Percentiles rank a stretch among this genome's conserved stretches.
These are phyloP conservation scores for Pythium insidiosum DNA, from an alignment of 352 stramenopile genomes.

Conservation along the genomic window DNA sequence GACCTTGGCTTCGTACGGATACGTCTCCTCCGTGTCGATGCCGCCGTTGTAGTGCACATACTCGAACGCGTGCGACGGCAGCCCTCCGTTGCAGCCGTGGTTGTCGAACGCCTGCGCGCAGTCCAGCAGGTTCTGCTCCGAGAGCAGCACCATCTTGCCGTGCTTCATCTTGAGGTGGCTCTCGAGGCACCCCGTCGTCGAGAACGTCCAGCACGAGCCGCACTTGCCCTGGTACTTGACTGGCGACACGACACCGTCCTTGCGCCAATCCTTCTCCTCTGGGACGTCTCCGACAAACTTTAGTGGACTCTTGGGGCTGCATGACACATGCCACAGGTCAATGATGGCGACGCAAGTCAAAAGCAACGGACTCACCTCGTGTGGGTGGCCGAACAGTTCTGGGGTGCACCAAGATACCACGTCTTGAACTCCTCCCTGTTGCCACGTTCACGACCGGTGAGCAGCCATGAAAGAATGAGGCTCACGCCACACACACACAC, in stretches of 20 bases:
- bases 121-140: conserved; percentile 97
- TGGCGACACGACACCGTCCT: conserved; percentile 89
- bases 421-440: conserved; percentile 62
- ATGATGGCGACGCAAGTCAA: neutral
- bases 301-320: too few species aligned
- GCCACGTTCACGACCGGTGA: too few species aligned
- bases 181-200: conserved; percentile 96
- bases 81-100: conserved; percentile 94
- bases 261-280: conserved; percentile 91
- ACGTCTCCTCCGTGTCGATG: conserved; percentile 74
- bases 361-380: conserved; percentile 7
- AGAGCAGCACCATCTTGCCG: conserved; percentile 88
- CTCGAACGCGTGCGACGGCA: conserved; percentile 96
- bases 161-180: conserved; percentile 94
- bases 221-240: conserved; percentile 99
- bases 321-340: neutral
- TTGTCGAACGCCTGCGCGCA: conserved; percentile 92
- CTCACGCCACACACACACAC: too few species aligned
- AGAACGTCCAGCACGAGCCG: conserved; percentile 99
- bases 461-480: too few species aligned
- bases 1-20: conserved; percentile 69
- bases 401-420: conserved; percentile 52
- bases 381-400: conserved; percentile 67
- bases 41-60: conserved; percentile 91
- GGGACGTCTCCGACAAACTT: conserved; percentile 64